Base-by-base conservation (phyloP, 2,329 filamentous ascomycete genomes). In the Aspergillus ochraceus region DNA sequence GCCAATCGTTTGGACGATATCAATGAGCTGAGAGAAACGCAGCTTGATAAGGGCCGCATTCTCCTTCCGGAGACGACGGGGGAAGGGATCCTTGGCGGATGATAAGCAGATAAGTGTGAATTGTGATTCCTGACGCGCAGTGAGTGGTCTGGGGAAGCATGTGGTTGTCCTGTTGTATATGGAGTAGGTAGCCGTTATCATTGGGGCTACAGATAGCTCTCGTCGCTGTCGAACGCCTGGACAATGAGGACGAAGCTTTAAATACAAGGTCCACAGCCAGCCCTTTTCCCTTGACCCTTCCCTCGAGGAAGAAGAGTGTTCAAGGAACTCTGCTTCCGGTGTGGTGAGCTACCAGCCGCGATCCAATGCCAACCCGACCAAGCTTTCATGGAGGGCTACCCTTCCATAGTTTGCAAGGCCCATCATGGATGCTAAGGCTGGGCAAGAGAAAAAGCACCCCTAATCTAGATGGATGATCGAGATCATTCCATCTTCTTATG, bases 11-110 rank as follows among this genome's bases (percentile, higher is more conserved):
- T 32, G 19, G 19, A 36, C 55, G 54, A 46, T 49, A 57, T 54
- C 52, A 49, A 65, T 63, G 59, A 65, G 58, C 57, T 63, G 45
- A 65, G 61, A 63, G 63, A 65, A 65, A 65, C 46, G 32, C 49
- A n/a, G 39, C 17, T 20, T 61, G 58, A 59, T 59, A 62, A 63
- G 57, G 47, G 11, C 52, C 26, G 19, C 42, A 26, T 51, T 10
- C 30, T 20, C 22, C 11, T 50, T 50, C 26, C 26, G n/a, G 54
- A 32, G 11, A 17, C 20, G 19, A 12, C 26, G 14, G 36, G 36
- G 36, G 4, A n/a, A 42, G 32, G 11, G 11, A 4, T 36, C 12
- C 32, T 14, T 11, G 32, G 11, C 32, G 10, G 32, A 36, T 36
- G 12, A 36, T 14, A 36, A 14, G 32, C 32, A 14, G 11, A 6